phyloP scores from a whole-genome alignment of 2,329 filamentous ascomycete genomes.

The Macrophomina phaseolina region DNA sequence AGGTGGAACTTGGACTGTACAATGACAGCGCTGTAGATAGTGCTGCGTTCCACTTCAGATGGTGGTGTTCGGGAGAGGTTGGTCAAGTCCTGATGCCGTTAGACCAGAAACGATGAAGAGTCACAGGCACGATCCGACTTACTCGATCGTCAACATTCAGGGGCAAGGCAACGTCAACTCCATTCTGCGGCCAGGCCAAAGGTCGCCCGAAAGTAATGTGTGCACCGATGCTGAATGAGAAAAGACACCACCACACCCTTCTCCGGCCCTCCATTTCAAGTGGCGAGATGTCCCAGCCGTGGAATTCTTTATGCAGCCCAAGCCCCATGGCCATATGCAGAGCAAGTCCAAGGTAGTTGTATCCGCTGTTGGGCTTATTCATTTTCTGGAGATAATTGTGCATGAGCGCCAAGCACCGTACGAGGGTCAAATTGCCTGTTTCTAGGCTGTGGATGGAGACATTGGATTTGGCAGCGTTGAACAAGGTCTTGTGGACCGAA shows the following conservation, averaged over 20 bases:
- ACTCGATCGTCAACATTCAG: slow-evolving; percentile 54
- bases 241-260: slow-evolving; percentile 46
- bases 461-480: slow-evolving; percentile 54
- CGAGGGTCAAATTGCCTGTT: slow-evolving; percentile 55
- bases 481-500: slow-evolving; percentile 53
- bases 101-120: background rate
- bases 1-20: slow-evolving; percentile 55
- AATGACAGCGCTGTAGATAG: slow-evolving; percentile 52
- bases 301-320: slow-evolving; percentile 58
- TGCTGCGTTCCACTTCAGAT: slow-evolving; percentile 35
- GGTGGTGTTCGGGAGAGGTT: slow-evolving; percentile 34
- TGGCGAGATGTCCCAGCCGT: slow-evolving; percentile 53
- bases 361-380: slow-evolving; percentile 58
- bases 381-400: slow-evolving; percentile 58
- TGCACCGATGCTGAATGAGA: slow-evolving; percentile 57
- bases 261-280: slow-evolving; percentile 43
- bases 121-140: background rate
- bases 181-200: slow-evolving; percentile 52
- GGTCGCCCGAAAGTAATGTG: slow-evolving; percentile 58
- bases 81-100: slow-evolving; percentile 36
- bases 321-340: slow-evolving; percentile 57
- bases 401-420: slow-evolving; percentile 55
- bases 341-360: slow-evolving; percentile 57
- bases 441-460: slow-evolving; percentile 56
- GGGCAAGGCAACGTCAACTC: slow-evolving; percentile 51